phyloP scores from a whole-genome alignment of 208 protist species.

The Trypanosoma platydactyli region DNA sequence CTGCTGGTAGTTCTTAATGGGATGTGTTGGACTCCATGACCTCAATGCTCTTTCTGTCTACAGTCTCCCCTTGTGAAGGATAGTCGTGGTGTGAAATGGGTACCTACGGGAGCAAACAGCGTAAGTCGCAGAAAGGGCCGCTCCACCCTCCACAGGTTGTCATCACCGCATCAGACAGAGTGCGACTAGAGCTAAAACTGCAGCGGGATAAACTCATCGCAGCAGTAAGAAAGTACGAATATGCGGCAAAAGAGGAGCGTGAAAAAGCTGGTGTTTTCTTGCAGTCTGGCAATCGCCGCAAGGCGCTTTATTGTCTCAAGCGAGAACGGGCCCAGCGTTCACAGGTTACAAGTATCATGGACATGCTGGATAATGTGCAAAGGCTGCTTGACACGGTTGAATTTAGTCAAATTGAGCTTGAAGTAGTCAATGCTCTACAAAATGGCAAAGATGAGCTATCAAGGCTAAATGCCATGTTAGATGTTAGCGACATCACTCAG shows the following conservation, averaged over 20 bases:
- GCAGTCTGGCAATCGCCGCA: slow-evolving; percentile 59
- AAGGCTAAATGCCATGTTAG: slow-evolving; percentile 80
- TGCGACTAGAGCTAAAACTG: slow-evolving; percentile 79
- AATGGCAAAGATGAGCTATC: slow-evolving; percentile 73
- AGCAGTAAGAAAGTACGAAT: slow-evolving; percentile 69
- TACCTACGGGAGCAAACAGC: neutral
- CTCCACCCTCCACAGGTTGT: slow-evolving; percentile 2
- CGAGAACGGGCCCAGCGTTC: slow-evolving; percentile 55
- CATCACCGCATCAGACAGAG: slow-evolving; percentile 71
- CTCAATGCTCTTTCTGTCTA: no score
- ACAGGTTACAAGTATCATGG: slow-evolving; percentile 58
- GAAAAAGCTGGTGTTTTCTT: slow-evolving; percentile 67
- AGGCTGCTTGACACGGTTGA: slow-evolving; percentile 76
- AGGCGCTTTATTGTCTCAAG: slow-evolving; percentile 84
- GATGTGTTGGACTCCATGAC: no score
- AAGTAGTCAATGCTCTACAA: slow-evolving; percentile 67
- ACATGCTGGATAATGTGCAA: slow-evolving; percentile 83
- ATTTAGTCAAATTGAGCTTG: slow-evolving; percentile 70
- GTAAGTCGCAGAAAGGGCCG: neutral
- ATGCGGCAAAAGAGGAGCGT: slow-evolving; percentile 47
- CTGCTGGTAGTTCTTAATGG: no score
- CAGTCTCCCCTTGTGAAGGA: no score
- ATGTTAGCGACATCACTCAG: slow-evolving; percentile 78
- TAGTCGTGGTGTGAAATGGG: slow-evolving; percentile 11
- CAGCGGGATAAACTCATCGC: slow-evolving; percentile 75